Conservation (phyloP, 352 stramenopile species). For the Peronospora farinosa region DNA sequence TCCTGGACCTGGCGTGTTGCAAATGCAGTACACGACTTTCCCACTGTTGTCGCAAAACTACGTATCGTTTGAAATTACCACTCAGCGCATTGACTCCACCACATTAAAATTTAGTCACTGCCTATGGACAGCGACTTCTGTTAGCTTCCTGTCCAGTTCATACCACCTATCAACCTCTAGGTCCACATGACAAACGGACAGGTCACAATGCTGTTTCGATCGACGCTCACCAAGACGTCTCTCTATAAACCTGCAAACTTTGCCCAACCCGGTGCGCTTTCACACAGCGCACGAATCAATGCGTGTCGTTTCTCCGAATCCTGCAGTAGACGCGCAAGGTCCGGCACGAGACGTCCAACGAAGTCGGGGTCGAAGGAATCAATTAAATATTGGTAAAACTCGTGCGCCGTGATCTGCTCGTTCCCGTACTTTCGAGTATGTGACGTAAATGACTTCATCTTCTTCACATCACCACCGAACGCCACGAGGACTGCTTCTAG, state of each 20-base stretch:
- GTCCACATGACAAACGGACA: conserved; percentile 1
- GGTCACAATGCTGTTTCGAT: background rate
- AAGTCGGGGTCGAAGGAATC: conserved; percentile 85
- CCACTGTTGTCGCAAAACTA: conserved; percentile 38
- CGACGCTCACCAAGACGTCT: background rate
- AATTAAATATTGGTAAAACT: conserved; percentile 88
- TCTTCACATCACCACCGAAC: conserved; percentile 69
- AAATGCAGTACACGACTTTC: conserved; percentile 68
- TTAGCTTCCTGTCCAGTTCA: conserved; percentile 19
- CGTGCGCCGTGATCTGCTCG: conserved; percentile 78
- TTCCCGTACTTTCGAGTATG: conserved; percentile 81
- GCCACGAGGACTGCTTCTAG: conserved; percentile 66
- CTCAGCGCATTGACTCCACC: conserved; percentile 12
- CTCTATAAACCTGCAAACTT: conserved; percentile 76
- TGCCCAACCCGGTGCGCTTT: conserved; percentile 75
- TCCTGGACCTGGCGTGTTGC: conserved; percentile 32
- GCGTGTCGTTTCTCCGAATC: conserved; percentile 81
- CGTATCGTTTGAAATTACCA: conserved; percentile 5
- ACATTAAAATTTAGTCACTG: conserved; percentile 13
- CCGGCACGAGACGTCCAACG: conserved; percentile 74
- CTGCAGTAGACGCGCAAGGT: conserved; percentile 77
- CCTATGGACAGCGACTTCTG: conserved; percentile 5
- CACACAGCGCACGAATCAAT: conserved; percentile 75
- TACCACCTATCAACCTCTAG: conserved; percentile 4
- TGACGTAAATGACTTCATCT: conserved; percentile 83